Evolutionary conservation across 108 stramenopile genomes (phyloP), one percentile per base, ranked within the genome.

Genomic region (Pseudonitzschia delicatissima): DNA sequence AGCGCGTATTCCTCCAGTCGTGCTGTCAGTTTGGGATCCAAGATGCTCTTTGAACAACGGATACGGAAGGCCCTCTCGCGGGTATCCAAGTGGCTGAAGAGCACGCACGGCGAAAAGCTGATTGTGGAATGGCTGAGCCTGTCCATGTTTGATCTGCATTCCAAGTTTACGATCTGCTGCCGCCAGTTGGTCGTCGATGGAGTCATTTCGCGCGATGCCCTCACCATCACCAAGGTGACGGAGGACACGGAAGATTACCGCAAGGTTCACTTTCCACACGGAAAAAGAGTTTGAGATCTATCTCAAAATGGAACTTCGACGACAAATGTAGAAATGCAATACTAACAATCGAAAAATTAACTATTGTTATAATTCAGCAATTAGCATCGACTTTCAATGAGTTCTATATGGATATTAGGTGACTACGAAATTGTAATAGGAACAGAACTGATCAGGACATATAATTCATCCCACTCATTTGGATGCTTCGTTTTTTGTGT

Each of bases 11-110:
- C 28, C 67, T 93, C 37, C 80, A 86, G 50, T 74, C 71, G 44
- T 86, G 84, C n/a, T 59, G 82, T 90, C 9, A 74, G 78, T 33
- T 64, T 93, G 11, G 92, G 92, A 2, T 71, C 79, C 44, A 90
- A 88, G 69, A 76, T 90, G 42, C 62, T 93, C 20, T 81, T 88
- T 64, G 92, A 93, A 66, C 77, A 77, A 50, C 82, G 88, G 48
- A 81, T 93, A 1, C 76, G 87, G 47, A 57, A 53, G 40, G 68
- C 78, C 2, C 35, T 88, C 20, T 26, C 78, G 66, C 52, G 76
- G 6, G 59, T 82, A 9, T 69, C 72, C 20, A 15, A 57, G 28
- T 90, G 85, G 85, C 68, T 85, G 13, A 65, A 66, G 27, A n/a
- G 57, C 52, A 51, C 69, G 12, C 62, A 77, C 48, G 37, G 62